phyloP scores from a whole-genome alignment of 1,284 basidiomycete species.

The Ustilago cynodontis region DNA sequence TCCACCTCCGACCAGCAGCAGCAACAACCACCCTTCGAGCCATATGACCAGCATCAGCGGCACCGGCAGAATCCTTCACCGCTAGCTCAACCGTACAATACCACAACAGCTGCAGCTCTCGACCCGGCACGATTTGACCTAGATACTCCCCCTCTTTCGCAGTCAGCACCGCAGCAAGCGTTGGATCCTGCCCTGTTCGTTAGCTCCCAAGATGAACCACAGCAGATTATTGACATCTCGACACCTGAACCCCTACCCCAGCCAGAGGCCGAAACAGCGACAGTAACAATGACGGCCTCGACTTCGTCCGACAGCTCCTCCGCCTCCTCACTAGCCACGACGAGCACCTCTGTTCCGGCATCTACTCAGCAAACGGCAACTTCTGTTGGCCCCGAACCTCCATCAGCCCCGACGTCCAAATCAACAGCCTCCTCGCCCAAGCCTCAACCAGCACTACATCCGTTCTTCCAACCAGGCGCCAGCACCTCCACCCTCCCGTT shows the following conservation, averaged over 20 bases:
- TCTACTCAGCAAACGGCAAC: constrained; percentile 15
- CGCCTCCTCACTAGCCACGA: background rate
- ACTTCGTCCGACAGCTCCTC: constrained; percentile 4
- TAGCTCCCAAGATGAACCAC: constrained; percentile 6
- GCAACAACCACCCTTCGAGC: background rate
- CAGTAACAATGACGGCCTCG: background rate
- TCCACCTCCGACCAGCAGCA: background rate
- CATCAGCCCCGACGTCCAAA: background rate
- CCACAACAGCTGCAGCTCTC: background rate
- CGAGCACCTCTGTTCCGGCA: background rate
- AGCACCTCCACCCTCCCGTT: background rate
- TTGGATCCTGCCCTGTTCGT: constrained; percentile 23
- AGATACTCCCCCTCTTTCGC: constrained; percentile 10
- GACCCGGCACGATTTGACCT: constrained; percentile 17
- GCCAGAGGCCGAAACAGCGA: background rate
- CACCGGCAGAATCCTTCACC: background rate
- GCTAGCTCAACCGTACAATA: background rate
- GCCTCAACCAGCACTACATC: constrained; percentile 23
- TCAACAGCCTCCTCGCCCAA: constrained; percentile 1
- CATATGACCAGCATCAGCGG: constrained; percentile 2
- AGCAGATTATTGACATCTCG: constrained; percentile 7
- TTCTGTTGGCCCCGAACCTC: background rate
- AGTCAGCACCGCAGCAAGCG: background rate
- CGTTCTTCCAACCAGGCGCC: constrained; percentile 26
- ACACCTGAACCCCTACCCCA: constrained; percentile 10